Base-by-base conservation (phyloP, 495 filamentous ascomycete genomes). In the Lindgomyces ingoldianus region DNA sequence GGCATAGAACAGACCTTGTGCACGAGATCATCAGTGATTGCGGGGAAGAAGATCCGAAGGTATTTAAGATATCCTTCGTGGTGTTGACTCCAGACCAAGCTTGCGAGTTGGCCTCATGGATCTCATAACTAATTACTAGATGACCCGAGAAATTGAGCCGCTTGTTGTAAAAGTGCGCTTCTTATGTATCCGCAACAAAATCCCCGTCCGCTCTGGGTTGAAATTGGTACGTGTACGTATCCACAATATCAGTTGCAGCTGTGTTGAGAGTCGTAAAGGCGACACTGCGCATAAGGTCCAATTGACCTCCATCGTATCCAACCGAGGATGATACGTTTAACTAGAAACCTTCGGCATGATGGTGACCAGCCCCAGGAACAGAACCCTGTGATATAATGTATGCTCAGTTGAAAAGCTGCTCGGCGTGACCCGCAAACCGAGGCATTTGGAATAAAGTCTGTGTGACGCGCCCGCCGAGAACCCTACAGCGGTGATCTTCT, bases 341-440 rank as follows among this genome's bases (percentile, higher is more conserved):
- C 71, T 70, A 75, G 67, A 59, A 60, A 41, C 24, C 27, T 45
- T 75, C 73, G 0, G 65, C 73, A 11, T 72, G 71, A 49, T 72
- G 64, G 57, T 75, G 73, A 10, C 73, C 73, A 22, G 73, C 72
- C 6, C 72, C 72, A 8, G 73, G 71, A 6, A 76, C 72, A 52
- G 68, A 75, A 4, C 74, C 74, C 9, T 73, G 74, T n/a, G 74
- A 76, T 60, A 74, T 75, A 33, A 76, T 67, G 54, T 76, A 76
- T 12, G 74, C 74, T 22, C 68, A 70, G 46, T 70, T 54, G 62
- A 73, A 75, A 25, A 74, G 65, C 58, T 76, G 74, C 59, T 75
- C 70, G 21, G 70, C 70, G 50, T 69, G 73, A 4, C 74, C 74
- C 11, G 68, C 72, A 46, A 72, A 76, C 25, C 73, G 74, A 53